These are phyloP conservation scores for Nakazawaea ishiwadae DNA, from an alignment of 805 yeast species.

Conservation along the genomic window DNA sequence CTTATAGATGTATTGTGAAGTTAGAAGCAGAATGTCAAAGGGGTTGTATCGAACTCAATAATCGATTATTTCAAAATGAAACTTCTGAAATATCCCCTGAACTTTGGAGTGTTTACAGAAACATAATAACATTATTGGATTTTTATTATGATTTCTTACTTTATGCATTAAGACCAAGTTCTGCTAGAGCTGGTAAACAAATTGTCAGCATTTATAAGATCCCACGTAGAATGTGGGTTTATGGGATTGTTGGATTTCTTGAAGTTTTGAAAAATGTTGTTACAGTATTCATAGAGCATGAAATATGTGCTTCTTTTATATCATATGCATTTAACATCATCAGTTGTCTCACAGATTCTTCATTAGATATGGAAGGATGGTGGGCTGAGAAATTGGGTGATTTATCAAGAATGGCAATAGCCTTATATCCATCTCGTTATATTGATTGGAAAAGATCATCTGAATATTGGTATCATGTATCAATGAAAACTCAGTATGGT, in stretches of 20 bases:
- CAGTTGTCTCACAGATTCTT: slow-evolving; percentile 48
- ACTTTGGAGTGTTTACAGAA: slow-evolving; percentile 68
- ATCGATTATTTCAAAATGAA: slow-evolving; percentile 42
- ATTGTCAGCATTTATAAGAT: slow-evolving; percentile 74
- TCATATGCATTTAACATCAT: slow-evolving; percentile 65
- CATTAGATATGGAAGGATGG: slow-evolving; percentile 57
- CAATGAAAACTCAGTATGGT: slow-evolving; percentile 71
- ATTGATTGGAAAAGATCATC: slow-evolving; percentile 85
- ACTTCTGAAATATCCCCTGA: slow-evolving; percentile 53
- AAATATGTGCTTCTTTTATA: slow-evolving; percentile 70
- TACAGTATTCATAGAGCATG: slow-evolving; percentile 71
- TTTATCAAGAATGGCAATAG: slow-evolving; percentile 82
- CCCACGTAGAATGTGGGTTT: slow-evolving; percentile 79
- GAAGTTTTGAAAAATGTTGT: slow-evolving; percentile 74
- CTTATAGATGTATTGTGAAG: slow-evolving; percentile 64
- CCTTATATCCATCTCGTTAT: slow-evolving; percentile 70
- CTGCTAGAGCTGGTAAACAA: slow-evolving; percentile 71
- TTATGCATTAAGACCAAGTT: slow-evolving; percentile 62
- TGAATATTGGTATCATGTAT: slow-evolving; percentile 75
- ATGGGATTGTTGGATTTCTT: slow-evolving; percentile 76
- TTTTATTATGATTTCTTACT: slow-evolving; percentile 69
- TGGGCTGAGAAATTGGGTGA: slow-evolving; percentile 90
- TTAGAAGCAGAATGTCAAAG: slow-evolving; percentile 67
- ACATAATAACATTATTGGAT: slow-evolving; percentile 60
- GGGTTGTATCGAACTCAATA: slow-evolving; percentile 56